Evolutionary conservation across 805 yeast genomes (phyloP).

Genomic region (Allodekkera sacchari): DNA sequence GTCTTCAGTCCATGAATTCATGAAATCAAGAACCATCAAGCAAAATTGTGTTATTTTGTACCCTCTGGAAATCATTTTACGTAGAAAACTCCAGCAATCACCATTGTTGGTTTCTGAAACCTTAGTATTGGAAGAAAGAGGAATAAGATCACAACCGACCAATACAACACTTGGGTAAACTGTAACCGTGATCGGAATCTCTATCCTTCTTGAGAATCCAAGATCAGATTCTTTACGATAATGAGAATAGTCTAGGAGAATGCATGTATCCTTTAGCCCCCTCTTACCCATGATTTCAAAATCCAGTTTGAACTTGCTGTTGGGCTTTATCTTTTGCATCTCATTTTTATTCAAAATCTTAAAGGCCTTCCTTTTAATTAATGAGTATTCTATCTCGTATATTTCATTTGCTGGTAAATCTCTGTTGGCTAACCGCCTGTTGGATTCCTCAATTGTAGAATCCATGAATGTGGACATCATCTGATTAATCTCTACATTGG

Average conservation of each 20-base stretch:
- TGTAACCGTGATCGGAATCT: conserved; percentile 61
- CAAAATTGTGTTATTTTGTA: conserved; percentile 45
- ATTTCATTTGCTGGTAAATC: conserved; percentile 50
- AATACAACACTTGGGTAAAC: conserved; percentile 68
- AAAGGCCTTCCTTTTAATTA: conserved; percentile 52
- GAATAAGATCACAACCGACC: conserved; percentile 68
- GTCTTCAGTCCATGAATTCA: conserved; percentile 72
- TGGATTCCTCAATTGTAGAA: conserved; percentile 60
- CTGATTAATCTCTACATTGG: conserved; percentile 46
- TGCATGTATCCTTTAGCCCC: conserved; percentile 57
- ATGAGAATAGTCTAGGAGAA: conserved; percentile 59
- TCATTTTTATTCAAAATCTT: conserved; percentile 39
- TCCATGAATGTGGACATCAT: conserved; percentile 61
- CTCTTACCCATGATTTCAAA: conserved; percentile 64
- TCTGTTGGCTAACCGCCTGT: conserved; percentile 38
- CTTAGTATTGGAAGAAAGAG: conserved; percentile 31
- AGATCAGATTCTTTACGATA: conserved; percentile 10
- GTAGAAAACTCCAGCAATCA: conserved; percentile 25
- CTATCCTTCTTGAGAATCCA: conserved; percentile 45
- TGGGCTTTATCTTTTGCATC: conserved; percentile 31
- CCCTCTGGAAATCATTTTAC: conserved; percentile 21
- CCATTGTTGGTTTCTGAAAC: conserved; percentile 18
- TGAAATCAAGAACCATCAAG: conserved; percentile 61
- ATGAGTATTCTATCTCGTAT: conserved; percentile 66
- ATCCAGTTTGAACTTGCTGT: conserved; percentile 33